Percentiles rank a stretch among this genome's conserved stretches.
phyloP scores from a whole-genome alignment of 331 rosid species.

The Rhamnella rubrinervis region DNA sequence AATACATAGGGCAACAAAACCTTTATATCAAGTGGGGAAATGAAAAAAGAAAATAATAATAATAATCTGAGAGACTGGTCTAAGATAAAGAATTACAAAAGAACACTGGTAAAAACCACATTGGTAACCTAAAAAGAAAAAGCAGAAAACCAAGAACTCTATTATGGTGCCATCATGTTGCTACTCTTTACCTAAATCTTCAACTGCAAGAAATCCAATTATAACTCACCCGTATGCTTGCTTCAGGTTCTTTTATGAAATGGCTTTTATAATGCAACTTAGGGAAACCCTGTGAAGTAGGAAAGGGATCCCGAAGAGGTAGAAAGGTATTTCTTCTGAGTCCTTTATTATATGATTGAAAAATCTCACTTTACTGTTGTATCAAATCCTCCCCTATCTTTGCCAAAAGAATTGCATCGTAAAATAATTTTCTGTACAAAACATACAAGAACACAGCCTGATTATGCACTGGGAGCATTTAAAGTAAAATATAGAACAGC shows the following conservation, averaged over 20 bases:
- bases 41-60: no score
- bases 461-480: background rate
- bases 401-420: constrained; percentile 39
- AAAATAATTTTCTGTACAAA: constrained; percentile 41
- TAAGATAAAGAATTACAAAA: constrained; percentile 20
- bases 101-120: constrained; percentile 32
- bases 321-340: constrained; percentile 24
- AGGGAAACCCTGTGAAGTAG: constrained; percentile 29
- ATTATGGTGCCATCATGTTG: constrained; percentile 27
- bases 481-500: background rate
- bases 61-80: background rate
- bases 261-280: constrained; percentile 27
- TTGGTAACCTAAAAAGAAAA: constrained; percentile 21
- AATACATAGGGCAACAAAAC: no score
- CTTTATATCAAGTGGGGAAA: no score
- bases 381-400: constrained; percentile 23
- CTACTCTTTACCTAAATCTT: constrained; percentile 49
- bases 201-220: constrained; percentile 33
- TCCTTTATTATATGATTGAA: constrained; percentile 37
- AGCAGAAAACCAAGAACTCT: background rate
- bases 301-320: constrained; percentile 39
- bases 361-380: constrained; percentile 33
- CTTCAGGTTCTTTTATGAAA: constrained; percentile 34
- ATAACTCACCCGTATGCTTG: constrained; percentile 36
- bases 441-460: constrained; percentile 8